Evolutionary conservation across 1,139 yeast genomes (phyloP), one percentile per base, ranked within the genome.

Genomic region (Starmera stellimalicola): DNA sequence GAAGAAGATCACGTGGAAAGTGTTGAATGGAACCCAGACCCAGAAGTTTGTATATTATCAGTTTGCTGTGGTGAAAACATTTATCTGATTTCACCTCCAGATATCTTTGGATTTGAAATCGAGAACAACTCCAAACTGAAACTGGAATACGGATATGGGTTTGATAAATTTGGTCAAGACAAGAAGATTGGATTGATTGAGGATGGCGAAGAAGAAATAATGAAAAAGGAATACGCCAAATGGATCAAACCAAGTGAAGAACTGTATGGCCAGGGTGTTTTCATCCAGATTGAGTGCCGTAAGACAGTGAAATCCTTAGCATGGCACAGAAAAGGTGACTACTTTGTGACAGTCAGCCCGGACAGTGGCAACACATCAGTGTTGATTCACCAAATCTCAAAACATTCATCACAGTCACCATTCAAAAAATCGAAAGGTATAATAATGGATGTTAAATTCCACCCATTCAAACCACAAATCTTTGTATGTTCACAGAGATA

Each of bases 281-380:
- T 84, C 10, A 81, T 85, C 8, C 77, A 84, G 20, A 75, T 91
- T 40, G 60, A 72, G 12, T 66, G 77, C 44, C 70, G 79, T 41
- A 82, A 78, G 55, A 68, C 84, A 1, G 73, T 91, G 44, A 87
- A 85, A 62, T 81, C 78, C 52, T 50, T 91, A 14, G 73, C 94
- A 45, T 91, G 99, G 99, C 99, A 91, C 58, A 73, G 96, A 57
- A 81, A 83, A 52, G 99, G 98, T 52, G 98, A 91, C 62, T 91
- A 91, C 56, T 84, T 93, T 48, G 95, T 91, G 43, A 79, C 94
- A 3, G 94, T 85, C 16, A 77, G 95, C 10, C 97, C 97, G 31
- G 91, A 83, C 38, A 81, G 85, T 36, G 85, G 84, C 40, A 79
- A 85, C 53, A 73, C 93, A 6, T 80, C 97, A 5, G 95, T 91